Base-by-base conservation (phyloP, 2,329 filamentous ascomycete species). In the Neofusicoccum sp. region DNA sequence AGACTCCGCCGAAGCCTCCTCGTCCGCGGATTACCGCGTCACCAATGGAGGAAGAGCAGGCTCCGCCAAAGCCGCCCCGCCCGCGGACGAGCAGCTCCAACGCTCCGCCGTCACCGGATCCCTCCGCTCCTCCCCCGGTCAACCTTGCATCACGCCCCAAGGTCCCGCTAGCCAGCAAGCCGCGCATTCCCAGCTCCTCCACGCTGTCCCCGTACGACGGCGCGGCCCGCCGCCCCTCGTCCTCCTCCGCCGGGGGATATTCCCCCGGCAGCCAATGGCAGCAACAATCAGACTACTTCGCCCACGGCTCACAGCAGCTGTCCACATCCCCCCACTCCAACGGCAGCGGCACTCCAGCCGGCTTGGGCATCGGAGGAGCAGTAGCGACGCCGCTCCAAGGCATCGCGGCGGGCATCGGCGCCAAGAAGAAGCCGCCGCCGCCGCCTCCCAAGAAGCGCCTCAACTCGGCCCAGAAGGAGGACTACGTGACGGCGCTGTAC, bases 351-450 rank as follows among this genome's bases (percentile, higher is more conserved):
- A 52, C 48, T 8, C 33, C 48, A 9, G 22, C 22, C 22, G 33
- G 33, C 31, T 9, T 31, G 28, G 16, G 31, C 31, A 41, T 39
- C 29, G 31, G 14, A 16, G 58, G 58, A 34, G 58, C 28, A 3
- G 45, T 59, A 16, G 52, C 61, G 33, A 63, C 61, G 29, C 61
- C 61, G 22, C 54, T 63, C 60, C 65, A 64, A 14, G 56, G 56
- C 36, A 47, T 62, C 8, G 60, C 58, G 11, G 50, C 59, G 5
- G 59, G 60, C 14, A 64, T 64, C 34, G 71, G 73, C 50, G 79
- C 76, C 4, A 91, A 90, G 78, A 94, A 94, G 80, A 90, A 90
- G 76, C 88, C 87, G 1, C 89, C 90, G 0, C 91, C 91, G 0
- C 89, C 90, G 0, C 84, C 85, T 16, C 82, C 85, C 2, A 89